Percentiles rank a stretch among this genome's conserved stretches.
These are phyloP conservation scores for Coffea canephora DNA, from an alignment of 257 asterid species.

Conservation along the genomic window DNA sequence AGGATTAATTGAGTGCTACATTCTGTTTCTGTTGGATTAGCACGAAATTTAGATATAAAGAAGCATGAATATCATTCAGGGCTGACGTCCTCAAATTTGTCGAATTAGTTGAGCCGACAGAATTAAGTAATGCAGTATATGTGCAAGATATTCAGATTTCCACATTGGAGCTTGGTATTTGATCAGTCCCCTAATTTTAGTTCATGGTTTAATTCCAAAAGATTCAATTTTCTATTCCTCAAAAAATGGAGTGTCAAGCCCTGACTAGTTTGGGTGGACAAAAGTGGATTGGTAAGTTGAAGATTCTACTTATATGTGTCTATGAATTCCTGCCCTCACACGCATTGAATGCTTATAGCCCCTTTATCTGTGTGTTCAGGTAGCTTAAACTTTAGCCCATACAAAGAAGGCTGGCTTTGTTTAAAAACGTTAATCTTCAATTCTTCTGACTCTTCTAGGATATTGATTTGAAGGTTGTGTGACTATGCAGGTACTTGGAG, in stretches of 20 bases:
- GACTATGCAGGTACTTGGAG: conserved; percentile 40
- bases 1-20: neutral
- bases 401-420: neutral
- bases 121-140: neutral
- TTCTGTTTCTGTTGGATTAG: neutral
- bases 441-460: neutral
- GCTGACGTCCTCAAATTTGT: neutral
- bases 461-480: neutral
- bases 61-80: neutral
- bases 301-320: neutral
- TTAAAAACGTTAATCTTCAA: neutral
- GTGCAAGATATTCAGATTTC: neutral
- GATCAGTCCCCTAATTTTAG: neutral
- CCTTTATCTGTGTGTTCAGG: neutral
- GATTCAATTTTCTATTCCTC: neutral
- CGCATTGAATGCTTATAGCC: neutral
- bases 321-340: too few species aligned
- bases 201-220: neutral
- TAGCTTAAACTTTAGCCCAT: neutral
- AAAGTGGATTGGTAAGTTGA: neutral
- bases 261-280: neutral
- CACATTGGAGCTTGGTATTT: neutral
- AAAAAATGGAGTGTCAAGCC: neutral
- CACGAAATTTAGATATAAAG: neutral
- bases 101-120: neutral